Evolutionary conservation across 257 asterid genomes (phyloP).

Genomic region (Handroanthus guayacan): DNA sequence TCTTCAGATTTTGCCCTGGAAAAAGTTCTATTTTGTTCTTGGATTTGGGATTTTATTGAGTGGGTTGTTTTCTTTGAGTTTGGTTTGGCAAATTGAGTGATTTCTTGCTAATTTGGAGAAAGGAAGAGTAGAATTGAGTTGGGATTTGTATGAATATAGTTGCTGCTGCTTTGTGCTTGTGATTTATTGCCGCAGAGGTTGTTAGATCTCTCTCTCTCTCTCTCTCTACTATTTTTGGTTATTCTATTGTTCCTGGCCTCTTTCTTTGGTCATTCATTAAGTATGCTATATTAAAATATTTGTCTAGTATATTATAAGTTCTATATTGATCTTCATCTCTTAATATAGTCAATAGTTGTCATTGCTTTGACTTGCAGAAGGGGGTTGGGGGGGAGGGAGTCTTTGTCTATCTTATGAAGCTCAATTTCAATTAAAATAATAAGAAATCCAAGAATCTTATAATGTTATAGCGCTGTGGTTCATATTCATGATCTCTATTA

Average conservation of each 20-base stretch:
- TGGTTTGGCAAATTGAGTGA: constrained; percentile 7
- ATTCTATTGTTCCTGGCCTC: constrained; percentile 30
- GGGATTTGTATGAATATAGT: constrained; percentile 24
- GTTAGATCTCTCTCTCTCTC: constrained; percentile 11
- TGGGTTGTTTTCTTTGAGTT: constrained; percentile 17
- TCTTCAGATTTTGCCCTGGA: constrained; percentile 23
- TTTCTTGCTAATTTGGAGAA: constrained; percentile 19
- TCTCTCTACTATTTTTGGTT: not conserved
- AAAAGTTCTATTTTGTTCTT: constrained; percentile 6
- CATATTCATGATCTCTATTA: not conserved
- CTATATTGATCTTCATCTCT: not conserved
- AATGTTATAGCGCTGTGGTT: not conserved
- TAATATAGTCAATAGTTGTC: constrained; percentile 3
- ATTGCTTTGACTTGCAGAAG: constrained; percentile 27
- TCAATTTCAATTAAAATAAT: not conserved
- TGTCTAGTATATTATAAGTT: constrained; percentile 19
- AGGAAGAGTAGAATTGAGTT: constrained; percentile 21
- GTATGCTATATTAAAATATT: not conserved
- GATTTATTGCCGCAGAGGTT: constrained; percentile 11
- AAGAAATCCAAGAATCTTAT: not conserved
- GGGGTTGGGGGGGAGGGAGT: not conserved
- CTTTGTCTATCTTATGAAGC: too few species aligned
- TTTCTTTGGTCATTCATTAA: constrained; percentile 26
- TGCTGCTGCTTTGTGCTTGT: constrained; percentile 16
- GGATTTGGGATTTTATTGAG: constrained; percentile 17